Evolutionary conservation across 495 filamentous ascomycete genomes (phyloP).

Genomic region (Penicillium subrubescens): DNA sequence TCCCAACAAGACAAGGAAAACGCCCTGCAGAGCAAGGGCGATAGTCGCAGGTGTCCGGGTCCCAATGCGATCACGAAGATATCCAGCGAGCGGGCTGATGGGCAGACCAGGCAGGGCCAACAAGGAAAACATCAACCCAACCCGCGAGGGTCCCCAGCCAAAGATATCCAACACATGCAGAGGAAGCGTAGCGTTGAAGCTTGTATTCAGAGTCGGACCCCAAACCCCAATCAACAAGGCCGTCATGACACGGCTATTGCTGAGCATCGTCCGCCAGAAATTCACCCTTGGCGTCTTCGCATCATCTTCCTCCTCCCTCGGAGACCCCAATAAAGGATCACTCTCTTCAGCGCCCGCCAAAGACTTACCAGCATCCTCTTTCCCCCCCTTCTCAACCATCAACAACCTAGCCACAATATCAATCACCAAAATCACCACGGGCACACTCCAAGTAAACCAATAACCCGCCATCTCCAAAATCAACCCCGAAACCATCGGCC

Average conservation of each 20-base stretch:
- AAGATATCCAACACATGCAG: constrained; percentile 35
- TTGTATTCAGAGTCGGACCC: constrained; percentile 1
- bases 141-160: constrained; percentile 31
- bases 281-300: not conserved
- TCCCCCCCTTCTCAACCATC: constrained; percentile 23
- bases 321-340: not conserved
- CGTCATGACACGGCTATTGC: constrained; percentile 14
- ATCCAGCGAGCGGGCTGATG: constrained; percentile 26
- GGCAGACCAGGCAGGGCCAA: constrained; percentile 33
- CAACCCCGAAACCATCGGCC: constrained; percentile 27
- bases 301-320: not conserved
- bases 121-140: constrained; percentile 33
- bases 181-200: constrained; percentile 35
- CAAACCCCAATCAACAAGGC: constrained; percentile 8
- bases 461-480: constrained; percentile 28
- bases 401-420: constrained; percentile 27
- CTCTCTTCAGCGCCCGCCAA: not conserved
- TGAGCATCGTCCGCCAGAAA: constrained; percentile 21
- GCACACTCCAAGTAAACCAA: constrained; percentile 28
- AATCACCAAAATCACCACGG: constrained; percentile 21
- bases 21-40: constrained; percentile 23
- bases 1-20: constrained; percentile 29
- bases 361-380: not conserved
- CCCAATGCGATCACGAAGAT: constrained; percentile 34
- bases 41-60: constrained; percentile 25